Evolutionary conservation across 495 filamentous ascomycete genomes (phyloP), one percentile per base, ranked within the genome.

Genomic region (Hypoxylon trugodes): DNA sequence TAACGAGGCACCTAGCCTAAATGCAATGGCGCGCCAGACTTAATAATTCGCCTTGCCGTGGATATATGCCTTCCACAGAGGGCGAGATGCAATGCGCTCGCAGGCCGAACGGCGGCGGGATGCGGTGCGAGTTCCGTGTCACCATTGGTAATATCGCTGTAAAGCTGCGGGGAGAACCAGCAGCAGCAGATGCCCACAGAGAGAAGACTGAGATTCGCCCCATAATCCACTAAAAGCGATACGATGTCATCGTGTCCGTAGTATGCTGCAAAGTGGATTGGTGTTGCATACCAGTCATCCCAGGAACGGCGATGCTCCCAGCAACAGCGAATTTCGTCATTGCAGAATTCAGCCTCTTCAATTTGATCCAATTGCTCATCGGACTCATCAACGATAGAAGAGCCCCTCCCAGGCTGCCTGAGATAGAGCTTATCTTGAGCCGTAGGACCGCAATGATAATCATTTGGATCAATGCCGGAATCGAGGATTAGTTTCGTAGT

Each of bases 231-330:
- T 12, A 59, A 19, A 6, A 51, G 18, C 1, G 3, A n/a, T 18
- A 45, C 56, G 21, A 51, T 45, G 8, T 45, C 18, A 19, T 50
- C 19, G 10, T 49, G 26, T 49, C 56, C 56, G n/a, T 12, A 19
- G 24, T 59, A 41, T 9, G 56, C 56, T 21, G 56, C 56, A 0
- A 43, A 12, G 33, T 59, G 55, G 26, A 59, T 12, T 13, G 55
- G 55, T 4, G 55, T 59, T 18, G 55, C 5, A 12, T 3, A 41
- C 55, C 26, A 50, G 4, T n/a, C 6, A 33, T 6, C 8, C 6
- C 3, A 6, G n/a, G 12, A 16, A 47, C 2, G 8, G 19, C 4
- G 13, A 15, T 12, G 19, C 22, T 21, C 25, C 41, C 5, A 45
- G n/a, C 18, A 12, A 1, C 6, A 25, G n/a, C 42, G 18, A 9